Base-by-base conservation (phyloP, 495 filamentous ascomycete genomes). In the Ascobolus immersus region DNA sequence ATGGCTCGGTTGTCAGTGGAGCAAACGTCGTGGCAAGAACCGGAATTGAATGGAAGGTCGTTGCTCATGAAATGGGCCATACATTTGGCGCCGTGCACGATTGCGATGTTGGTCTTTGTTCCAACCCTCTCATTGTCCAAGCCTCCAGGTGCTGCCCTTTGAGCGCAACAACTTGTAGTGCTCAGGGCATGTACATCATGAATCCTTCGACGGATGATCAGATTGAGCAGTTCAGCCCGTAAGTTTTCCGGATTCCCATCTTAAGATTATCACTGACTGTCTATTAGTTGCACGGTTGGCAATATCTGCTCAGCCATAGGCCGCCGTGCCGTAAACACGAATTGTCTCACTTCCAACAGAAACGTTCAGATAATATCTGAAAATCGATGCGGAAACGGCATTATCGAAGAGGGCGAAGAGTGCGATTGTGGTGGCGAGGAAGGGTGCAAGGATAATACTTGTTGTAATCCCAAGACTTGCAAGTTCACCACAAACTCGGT, bases 71-170 rank as follows among this genome's bases (percentile, higher is more conserved):
- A 51, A 69, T 76, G 9, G 86, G 86, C 7, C 86, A 96, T 42
- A 93, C 79, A 0, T 92, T 92, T 45, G 86, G 86, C 26, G 89
- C 86, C 9, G 79, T 92, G 23, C 86, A 96, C 49, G 86, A 96
- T 54, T 96, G 86, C 51, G 71, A 64, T 4, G 44, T 57, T 0
- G 27, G 54, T 9, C 67, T 73, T n/a, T 94, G 86, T 50, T 30
- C 39, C 2, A 57, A 70, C 37, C 54, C 60, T 17, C 59, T 61
- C 14, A 62, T 63, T 4, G 63, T 76, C 20, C 54, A 59, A 17
- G 60, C 61, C 7, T 81, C 84, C 27, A 66, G 82, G 58, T 96
- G 86, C 50, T 96, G 86, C 48, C 89, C 82, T 0, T 60, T 90
- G 15, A 69, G 59, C 39, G 28, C 55, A n/a, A 51, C 38, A 21